Base-by-base conservation (phyloP, 108 stramenopile genomes). In the Cyclotella cryptica region DNA sequence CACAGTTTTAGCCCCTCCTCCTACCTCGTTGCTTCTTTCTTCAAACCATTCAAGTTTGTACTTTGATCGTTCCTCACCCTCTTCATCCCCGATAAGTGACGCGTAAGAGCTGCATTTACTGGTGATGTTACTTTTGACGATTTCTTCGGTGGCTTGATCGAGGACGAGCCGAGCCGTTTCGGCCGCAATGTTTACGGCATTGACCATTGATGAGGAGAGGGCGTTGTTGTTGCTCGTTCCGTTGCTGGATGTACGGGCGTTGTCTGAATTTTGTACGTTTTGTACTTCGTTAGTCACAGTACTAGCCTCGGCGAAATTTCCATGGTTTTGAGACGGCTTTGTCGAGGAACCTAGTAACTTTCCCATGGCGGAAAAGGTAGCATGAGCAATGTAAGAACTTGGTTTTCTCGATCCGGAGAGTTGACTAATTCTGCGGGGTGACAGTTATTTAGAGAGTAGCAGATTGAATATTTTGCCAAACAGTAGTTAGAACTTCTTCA, bases 151-250 rank as follows among this genome's bases (percentile, higher is more conserved):
- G 12, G 52, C 66, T 58, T 76, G 66, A 40, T 73, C 70, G 28
- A 80, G 19, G 18, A 80, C 79, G 18, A 73, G 21, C 22, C 71
- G 65, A 15, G 79, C 79, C 41, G 79, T 73, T 69, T 73, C 72
- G 24, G 79, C 72, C 9, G 72, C 72, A 74, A 51, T 63, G 10
- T 55, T 64, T 15, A 73, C 72, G 7, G 68, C 53, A 10, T 13
- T 42, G 8, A 49, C 72, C 26, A 80, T 72, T n/a, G 79, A 80
- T 12, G 41, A 15, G 1, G 75, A 76, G 1, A 76, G 61, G 39
- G 19, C n/a, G 19, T 51, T 8, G 3, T 51, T 19, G n/a, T 19
- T 51, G 3, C 8, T 3, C 8, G n/a, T 3, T 6, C 1, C 49
- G 3, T 51, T 18, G 5, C 3, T 51, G 49, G 8, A 51, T 51